Evolutionary conservation across 352 stramenopile genomes (phyloP), one percentile per base, ranked within the genome.

Genomic region (Chrysophaeum taylorii): DNA sequence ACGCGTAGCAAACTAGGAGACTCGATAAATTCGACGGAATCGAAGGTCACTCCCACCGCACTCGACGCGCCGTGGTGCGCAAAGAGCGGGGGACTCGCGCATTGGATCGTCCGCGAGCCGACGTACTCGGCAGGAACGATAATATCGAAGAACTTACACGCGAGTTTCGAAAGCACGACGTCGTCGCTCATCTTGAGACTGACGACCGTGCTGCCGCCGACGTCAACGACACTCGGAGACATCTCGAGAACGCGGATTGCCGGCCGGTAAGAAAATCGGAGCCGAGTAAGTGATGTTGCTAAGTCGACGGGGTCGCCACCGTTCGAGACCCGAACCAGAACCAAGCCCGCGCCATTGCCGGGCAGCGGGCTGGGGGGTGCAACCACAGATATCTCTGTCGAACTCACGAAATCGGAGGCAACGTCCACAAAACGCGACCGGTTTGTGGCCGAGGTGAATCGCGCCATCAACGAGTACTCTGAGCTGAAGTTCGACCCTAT

Each of bases 221-320:
- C 36, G 41, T 66, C 60, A 39, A 66, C 69, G 23, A 42, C 42
- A 2, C 27, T 23, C 1, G 69, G 53, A 2, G 38, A 39, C 9
- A 73, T 41, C 35, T 29, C 50, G 7, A 31, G 27, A 0, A 73
- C 53, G 7, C 52, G 35, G 15, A 52, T 33, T 12, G 43, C 39
- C n/a, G 4, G 23, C n/a, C 14, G 39, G 69, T 73, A 73, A 2
- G 42, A 16, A 41, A 70, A 70, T n/a, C 33, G 21, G 21, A 70
- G 39, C 16, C 42, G 38, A 64, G 35, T 41, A 23, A n/a, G n/a
- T 27, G n/a, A 53, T 53, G 43, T 4, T 7, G 43, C 18, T 2
- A 70, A 43, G 5, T 70, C 50, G 5, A 7, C 35, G 2, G 41
- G 12, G 35, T 66, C 57, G 33, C n/a, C 33, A 36, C 14, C 15